Conservation (phyloP, 768 basidiomycete species). For the Pleurotus sapidus region DNA sequence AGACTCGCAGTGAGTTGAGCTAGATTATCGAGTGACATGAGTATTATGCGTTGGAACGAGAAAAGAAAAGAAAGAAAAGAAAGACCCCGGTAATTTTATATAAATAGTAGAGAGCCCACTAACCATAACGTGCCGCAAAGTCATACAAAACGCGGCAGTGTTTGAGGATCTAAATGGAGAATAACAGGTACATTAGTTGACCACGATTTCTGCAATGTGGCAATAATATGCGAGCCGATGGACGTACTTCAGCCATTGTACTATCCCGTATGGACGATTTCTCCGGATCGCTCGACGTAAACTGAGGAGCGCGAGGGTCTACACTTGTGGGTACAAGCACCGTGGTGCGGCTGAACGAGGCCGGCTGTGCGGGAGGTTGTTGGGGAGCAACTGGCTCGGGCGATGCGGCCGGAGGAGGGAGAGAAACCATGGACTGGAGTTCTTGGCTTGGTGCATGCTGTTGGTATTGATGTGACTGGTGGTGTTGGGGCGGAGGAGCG, state of each 20-base stretch:
- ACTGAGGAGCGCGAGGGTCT: conserved; percentile 32
- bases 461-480: conserved; percentile 11
- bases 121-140: conserved; percentile 71
- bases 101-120: conserved; percentile 16
- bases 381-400: conserved; percentile 17
- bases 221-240: background rate
- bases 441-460: conserved; percentile 15
- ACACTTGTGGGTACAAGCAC: conserved; percentile 38
- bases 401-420: conserved; percentile 11
- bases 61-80: conserved; percentile 8
- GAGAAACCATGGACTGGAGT: conserved; percentile 2
- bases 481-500: conserved; percentile 13
- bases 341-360: conserved; percentile 35
- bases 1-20: conserved; percentile 43
- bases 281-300: conserved; percentile 31
- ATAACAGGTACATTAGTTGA: conserved; percentile 3
- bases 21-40: conserved; percentile 12
- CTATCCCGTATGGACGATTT: conserved; percentile 32
- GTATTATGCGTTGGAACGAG: background rate
- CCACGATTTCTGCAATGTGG: conserved; percentile 9
- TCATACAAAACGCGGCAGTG: conserved; percentile 59
- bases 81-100: background rate
- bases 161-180: conserved; percentile 46
- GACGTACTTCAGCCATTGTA: conserved; percentile 42
- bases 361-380: conserved; percentile 21